Percentiles rank a stretch among this genome's conserved stretches.
These are phyloP conservation scores for Udeniomyces megalosporus DNA, from an alignment of 768 basidiomycete species.

Conservation along the genomic window DNA sequence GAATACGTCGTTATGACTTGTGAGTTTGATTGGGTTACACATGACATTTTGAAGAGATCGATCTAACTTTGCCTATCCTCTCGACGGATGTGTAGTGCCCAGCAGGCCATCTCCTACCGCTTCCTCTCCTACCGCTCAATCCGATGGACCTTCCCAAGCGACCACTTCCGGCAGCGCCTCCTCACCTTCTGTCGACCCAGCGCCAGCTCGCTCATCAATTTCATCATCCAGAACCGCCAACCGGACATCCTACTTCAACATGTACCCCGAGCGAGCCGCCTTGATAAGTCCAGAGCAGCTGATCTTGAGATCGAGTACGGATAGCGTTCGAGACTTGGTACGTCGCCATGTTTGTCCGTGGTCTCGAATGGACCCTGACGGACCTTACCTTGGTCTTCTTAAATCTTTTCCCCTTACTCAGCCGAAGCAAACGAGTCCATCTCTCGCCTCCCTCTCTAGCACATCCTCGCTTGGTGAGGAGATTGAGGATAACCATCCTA, in stretches of 20 bases:
- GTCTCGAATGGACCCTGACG: no score
- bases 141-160: not conserved
- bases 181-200: not conserved
- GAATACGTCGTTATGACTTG: not conserved
- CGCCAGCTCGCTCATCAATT: not conserved
- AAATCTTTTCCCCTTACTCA: no score
- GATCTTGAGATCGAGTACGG: no score
- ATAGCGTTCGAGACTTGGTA: no score
- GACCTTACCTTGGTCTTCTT: no score
- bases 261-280: not conserved
- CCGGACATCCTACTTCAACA: not conserved
- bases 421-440: no score
- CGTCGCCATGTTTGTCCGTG: no score
- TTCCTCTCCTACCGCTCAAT: not conserved
- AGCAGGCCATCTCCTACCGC: not conserved
- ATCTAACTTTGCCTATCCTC: not conserved
- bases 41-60: not conserved
- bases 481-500: no score
- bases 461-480: no score
- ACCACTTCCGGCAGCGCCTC: no score
- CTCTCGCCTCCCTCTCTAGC: no score
- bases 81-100: not conserved
- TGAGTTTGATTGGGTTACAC: no score
- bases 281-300: not conserved
- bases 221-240: not conserved